These are phyloP conservation scores for Schizonepeta tenuifolia DNA, from an alignment of 257 asterid genomes.

Conservation along the genomic window DNA sequence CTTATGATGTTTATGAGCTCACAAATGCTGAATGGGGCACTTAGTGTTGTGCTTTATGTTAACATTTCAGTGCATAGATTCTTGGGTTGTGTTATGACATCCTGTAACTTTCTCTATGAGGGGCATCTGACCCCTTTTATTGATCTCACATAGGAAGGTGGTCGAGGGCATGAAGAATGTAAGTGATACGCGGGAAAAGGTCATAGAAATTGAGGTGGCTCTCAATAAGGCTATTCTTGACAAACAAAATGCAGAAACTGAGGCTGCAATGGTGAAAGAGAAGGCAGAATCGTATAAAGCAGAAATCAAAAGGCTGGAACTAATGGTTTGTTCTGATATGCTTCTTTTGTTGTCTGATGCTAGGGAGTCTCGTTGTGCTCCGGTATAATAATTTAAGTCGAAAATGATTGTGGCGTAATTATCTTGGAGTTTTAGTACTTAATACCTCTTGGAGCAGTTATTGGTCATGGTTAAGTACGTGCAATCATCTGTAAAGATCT, in stretches of 20 bases:
- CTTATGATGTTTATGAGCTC: constrained; percentile 6
- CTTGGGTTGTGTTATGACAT: constrained; percentile 26
- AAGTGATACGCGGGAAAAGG: constrained; percentile 66
- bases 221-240: constrained; percentile 69
- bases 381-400: constrained; percentile 12
- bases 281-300: constrained; percentile 62
- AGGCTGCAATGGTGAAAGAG: constrained; percentile 70
- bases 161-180: constrained; percentile 77
- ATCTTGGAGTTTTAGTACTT: not conserved
- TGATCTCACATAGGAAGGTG: constrained; percentile 64
- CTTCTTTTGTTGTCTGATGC: constrained; percentile 24
- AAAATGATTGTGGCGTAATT: constrained; percentile 15
- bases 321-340: constrained; percentile 60
- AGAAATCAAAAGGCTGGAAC: constrained; percentile 77
- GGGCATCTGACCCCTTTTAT: constrained; percentile 31
- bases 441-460: constrained; percentile 14
- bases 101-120: constrained; percentile 17
- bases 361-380: constrained; percentile 9
- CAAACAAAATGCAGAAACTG: constrained; percentile 75
- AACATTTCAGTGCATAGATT: constrained; percentile 18
- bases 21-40: constrained; percentile 7
- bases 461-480: not conserved
- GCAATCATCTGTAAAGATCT: constrained; percentile 5
- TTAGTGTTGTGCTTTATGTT: not conserved
- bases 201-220: constrained; percentile 77